Evolutionary conservation across 306 rosid genomes (phyloP).

Genomic region (Amphicarpaea edgeworthii): DNA sequence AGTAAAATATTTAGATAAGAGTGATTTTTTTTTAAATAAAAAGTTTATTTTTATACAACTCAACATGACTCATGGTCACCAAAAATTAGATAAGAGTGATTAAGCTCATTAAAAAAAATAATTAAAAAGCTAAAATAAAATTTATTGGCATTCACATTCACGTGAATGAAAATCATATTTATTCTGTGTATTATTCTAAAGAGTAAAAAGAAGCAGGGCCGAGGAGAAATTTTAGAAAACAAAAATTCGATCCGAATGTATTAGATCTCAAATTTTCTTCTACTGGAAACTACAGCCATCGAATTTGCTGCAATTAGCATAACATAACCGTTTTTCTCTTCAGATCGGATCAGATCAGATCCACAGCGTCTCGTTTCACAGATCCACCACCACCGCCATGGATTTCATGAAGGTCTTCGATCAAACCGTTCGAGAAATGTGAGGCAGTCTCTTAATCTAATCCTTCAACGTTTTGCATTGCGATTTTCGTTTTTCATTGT

Average conservation of each 20-base stretch:
- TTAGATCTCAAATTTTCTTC: constrained; percentile 28
- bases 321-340: constrained; percentile 5
- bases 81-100: too few species aligned
- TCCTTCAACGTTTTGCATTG: constrained; percentile 10
- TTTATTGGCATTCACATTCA: background rate
- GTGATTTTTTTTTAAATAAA: too few species aligned
- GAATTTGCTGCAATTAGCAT: background rate
- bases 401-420: constrained; percentile 99
- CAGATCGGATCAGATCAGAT: constrained; percentile 44
- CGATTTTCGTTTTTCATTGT: constrained; percentile 12
- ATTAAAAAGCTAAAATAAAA: background rate
- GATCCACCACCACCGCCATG: constrained; percentile 71
- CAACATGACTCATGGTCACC: too few species aligned
- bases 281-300: constrained; percentile 34
- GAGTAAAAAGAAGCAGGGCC: background rate
- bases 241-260: background rate
- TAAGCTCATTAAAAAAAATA: too few species aligned
- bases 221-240: too few species aligned
- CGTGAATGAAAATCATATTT: background rate
- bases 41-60: too few species aligned
- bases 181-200: too few species aligned
- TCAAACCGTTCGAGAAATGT: constrained; percentile 99
- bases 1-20: too few species aligned
- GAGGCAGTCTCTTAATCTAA: constrained; percentile 54
- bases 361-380: constrained; percentile 50